Base-by-base conservation (phyloP, 2,329 filamentous ascomycete genomes). In the Xylaria sp. region DNA sequence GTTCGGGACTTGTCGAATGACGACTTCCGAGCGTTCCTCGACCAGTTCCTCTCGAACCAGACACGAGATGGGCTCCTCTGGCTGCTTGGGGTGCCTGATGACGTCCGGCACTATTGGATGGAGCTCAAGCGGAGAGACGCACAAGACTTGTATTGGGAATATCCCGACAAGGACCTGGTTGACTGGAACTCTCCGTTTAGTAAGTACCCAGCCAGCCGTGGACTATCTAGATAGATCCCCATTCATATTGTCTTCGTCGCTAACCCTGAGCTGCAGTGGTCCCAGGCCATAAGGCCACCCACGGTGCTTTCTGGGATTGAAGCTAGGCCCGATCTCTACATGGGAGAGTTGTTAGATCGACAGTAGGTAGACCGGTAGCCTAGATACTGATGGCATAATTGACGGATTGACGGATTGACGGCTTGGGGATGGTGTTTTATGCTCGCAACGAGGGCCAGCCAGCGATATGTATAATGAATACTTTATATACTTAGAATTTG, bases 171-270 rank as follows among this genome's bases (percentile, higher is more conserved):
- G 6, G 68, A 70, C 31, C 1, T 3, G 13, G 64, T 70, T 3
- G 62, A 70, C 48, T 69, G 67, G 67, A 13, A 3, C 4, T 1
- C 66, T 0, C 66, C 65, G 3, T 70, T 69, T 29, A 60, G 58
- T 61, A 23, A 47, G 58, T 60, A 21, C 13, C 35, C 25, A 23
- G 21, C 27, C 5, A n/a, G n/a, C 31, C n/a, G 10, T 8, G 31
- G 35, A 9, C 21, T 25, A 23, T 48, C 10, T 15, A 5, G 11
- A 31, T n/a, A n/a, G n/a, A n/a, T n/a, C n/a, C n/a, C n/a, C n/a
- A 33, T 33, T 6, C 6, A 33, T 33, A 15, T 49, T 7, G 46
- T 10, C 11, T 31, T 35, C n/a, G 29, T 23, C 10, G 19, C 58
- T 60, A 52, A 60, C 31, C 19, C 31, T 3, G 2, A 38, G 25